Percentiles rank a stretch among this genome's conserved stretches.
phyloP scores from a whole-genome alignment of 2,329 filamentous ascomycete genomes.

The Rasamsonia emersonii region DNA sequence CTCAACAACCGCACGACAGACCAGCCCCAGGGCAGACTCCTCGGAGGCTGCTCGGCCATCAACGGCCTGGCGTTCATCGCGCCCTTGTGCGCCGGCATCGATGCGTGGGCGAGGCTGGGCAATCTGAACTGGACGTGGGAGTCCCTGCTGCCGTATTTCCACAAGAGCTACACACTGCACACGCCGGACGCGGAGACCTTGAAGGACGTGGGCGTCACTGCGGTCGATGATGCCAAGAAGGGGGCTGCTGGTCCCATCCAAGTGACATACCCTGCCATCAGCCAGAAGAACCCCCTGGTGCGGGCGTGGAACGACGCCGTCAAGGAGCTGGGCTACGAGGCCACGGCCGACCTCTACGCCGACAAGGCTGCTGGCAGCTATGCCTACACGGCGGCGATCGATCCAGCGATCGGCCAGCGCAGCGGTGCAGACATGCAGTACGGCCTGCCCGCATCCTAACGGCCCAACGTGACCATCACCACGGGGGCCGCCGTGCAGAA shows the following conservation, averaged over 20 bases:
- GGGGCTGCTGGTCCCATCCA: slow-evolving; percentile 10
- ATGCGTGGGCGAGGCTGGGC: slow-evolving; percentile 34
- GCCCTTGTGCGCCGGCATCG: slow-evolving; percentile 15
- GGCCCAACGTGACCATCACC: slow-evolving; percentile 12
- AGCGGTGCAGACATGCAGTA: slow-evolving; percentile 14
- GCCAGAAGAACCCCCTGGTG: slow-evolving; percentile 4
- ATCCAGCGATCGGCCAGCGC: slow-evolving; percentile 10
- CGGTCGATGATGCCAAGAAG: slow-evolving; percentile 5
- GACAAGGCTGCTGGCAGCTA: slow-evolving; percentile 15
- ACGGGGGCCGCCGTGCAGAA: slow-evolving; percentile 11
- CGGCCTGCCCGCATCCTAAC: slow-evolving; percentile 4
- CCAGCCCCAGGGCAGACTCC: slow-evolving; percentile 8
- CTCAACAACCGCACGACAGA: slow-evolving; percentile 9
- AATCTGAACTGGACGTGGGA: slow-evolving; percentile 31
- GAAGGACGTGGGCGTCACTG: slow-evolving; percentile 6
- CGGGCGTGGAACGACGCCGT: slow-evolving; percentile 13
- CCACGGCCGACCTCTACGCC: slow-evolving; percentile 4
- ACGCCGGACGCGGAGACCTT: slow-evolving; percentile 8
- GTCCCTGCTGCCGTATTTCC: slow-evolving; percentile 24
- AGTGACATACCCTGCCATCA: slow-evolving; percentile 7
- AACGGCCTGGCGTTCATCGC: slow-evolving; percentile 20
- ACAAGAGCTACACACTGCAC: slow-evolving; percentile 27
- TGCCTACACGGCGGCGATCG: slow-evolving; percentile 21
- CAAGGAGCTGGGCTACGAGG: slow-evolving; percentile 7
- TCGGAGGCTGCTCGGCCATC: slow-evolving; percentile 23